These are phyloP conservation scores for Coemansia sp. DNA, from an alignment of 192 early-diverging fungal species.

Conservation along the genomic window DNA sequence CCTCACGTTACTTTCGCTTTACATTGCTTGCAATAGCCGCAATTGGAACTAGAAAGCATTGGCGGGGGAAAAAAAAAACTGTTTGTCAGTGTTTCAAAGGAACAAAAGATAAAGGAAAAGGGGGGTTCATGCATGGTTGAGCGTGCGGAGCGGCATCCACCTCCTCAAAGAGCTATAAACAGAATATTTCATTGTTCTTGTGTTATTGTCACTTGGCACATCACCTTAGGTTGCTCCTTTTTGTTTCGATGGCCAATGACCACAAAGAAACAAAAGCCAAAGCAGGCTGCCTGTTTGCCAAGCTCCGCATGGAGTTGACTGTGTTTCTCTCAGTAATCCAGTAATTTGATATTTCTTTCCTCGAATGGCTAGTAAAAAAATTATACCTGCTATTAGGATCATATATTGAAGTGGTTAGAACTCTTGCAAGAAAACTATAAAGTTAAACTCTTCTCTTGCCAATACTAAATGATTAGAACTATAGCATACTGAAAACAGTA, in stretches of 20 bases:
- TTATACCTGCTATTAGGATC: too few species aligned
- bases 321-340: background rate
- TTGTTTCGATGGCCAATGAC: background rate
- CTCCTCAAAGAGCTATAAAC: slow-evolving; percentile 9
- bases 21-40: slow-evolving; percentile 5
- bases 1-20: slow-evolving; percentile 1
- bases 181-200: background rate
- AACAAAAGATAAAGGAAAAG: background rate
- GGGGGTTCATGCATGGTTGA: background rate
- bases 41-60: background rate
- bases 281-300: background rate
- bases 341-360: background rate
- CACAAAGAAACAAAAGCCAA: background rate
- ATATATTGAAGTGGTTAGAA: too few species aligned
- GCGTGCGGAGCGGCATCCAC: background rate
- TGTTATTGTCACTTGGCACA: background rate
- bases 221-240: background rate
- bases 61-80: background rate
- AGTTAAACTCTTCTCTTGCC: background rate
- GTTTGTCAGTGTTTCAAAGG: background rate
- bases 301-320: background rate
- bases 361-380: too few species aligned
- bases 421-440: too few species aligned
- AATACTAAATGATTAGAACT: background rate
- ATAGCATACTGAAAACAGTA: background rate